These are phyloP conservation scores for Trichoderma reesei DNA, from an alignment of 495 filamentous ascomycete genomes.

Conservation along the genomic window DNA sequence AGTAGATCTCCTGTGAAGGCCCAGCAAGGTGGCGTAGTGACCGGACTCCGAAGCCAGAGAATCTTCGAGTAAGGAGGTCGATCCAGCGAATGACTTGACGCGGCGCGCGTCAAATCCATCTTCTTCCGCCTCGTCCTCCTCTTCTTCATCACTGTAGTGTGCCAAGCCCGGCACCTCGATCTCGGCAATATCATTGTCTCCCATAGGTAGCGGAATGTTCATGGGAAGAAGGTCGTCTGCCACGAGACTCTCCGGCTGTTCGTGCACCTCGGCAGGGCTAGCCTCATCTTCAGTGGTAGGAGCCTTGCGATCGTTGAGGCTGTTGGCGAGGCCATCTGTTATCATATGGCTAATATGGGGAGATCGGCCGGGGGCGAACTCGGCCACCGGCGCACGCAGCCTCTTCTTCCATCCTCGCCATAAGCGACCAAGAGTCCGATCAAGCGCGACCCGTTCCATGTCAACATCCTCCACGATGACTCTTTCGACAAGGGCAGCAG, in stretches of 20 bases:
- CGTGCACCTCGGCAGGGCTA: slow-evolving; percentile 19
- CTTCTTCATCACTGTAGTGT: slow-evolving; percentile 48
- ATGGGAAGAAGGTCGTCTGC: slow-evolving; percentile 15
- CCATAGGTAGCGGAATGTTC: slow-evolving; percentile 53
- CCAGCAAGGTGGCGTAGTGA: not conserved
- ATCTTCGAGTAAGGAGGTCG: not conserved
- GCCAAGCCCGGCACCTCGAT: slow-evolving; percentile 61
- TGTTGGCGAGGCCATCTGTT: not conserved
- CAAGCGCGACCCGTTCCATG: slow-evolving; percentile 85
- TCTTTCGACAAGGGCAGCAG: slow-evolving; percentile 42
- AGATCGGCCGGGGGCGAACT: slow-evolving; percentile 17
- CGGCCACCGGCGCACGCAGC: slow-evolving; percentile 43
- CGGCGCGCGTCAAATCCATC: slow-evolving; percentile 3
- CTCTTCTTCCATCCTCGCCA: slow-evolving; percentile 96
- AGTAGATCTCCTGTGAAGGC: not conserved
- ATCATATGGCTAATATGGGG: slow-evolving; percentile 25
- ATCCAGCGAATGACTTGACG: slow-evolving; percentile 21
- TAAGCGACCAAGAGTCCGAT: slow-evolving; percentile 73
- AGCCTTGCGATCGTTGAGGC: not conserved
- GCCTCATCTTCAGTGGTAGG: slow-evolving; percentile 1
- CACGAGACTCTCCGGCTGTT: slow-evolving; percentile 11
- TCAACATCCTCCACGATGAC: slow-evolving; percentile 82
- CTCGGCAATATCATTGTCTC: slow-evolving; percentile 60
- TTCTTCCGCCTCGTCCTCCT: slow-evolving; percentile 37
- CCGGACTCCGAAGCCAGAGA: not conserved